Base-by-base conservation (phyloP, 805 yeast genomes). In the Starmerella asiatica region DNA sequence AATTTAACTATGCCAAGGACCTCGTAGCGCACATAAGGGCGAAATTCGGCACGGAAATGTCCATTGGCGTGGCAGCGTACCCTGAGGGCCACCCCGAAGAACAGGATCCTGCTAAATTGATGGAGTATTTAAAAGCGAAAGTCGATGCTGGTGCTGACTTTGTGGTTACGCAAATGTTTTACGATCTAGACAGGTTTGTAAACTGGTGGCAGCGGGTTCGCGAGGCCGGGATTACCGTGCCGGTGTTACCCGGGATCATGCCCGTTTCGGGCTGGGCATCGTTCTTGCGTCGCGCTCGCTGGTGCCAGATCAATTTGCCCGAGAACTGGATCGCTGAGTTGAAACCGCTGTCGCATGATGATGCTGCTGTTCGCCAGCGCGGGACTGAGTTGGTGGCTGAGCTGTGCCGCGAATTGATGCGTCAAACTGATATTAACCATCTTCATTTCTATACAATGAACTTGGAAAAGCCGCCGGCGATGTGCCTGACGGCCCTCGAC, bases 31-130 rank as follows among this genome's bases (percentile, higher is more conserved):
- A 88, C 60, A 91, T 91, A 53, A 74, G 77, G 49, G 55, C 56
- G 40, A 69, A 76, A 47, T 86, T 84, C 54, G 96, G 94, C 21
- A 75, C 80, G 58, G 82, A 85, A 62, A 86, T 91, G 62, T 80
- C 79, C 59, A 85, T 91, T 50, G 98, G 96, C 37, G 93, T 91
- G 18, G 97, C 97, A 8, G 98, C 83, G 3, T 91, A 91, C 58
- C 96, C 98, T 1, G 98, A 91, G 58, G 96, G 96, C 3, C 94
- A 86, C 54, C 86, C 95, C 3, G 98, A 91, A 55, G 93, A 84
- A 55, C 58, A 64, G 17, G 75, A 73, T 40, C 62, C 62, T 7
- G 68, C 67, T 19, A 56, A 64, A 29, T 65, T 83, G 45, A 62
- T 79, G 38, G 61, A 62, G 19, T 80, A 69, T 52, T 68, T 91